phyloP scores from a whole-genome alignment of 768 basidiomycete genomes.

The Thelephora ganbajun region DNA sequence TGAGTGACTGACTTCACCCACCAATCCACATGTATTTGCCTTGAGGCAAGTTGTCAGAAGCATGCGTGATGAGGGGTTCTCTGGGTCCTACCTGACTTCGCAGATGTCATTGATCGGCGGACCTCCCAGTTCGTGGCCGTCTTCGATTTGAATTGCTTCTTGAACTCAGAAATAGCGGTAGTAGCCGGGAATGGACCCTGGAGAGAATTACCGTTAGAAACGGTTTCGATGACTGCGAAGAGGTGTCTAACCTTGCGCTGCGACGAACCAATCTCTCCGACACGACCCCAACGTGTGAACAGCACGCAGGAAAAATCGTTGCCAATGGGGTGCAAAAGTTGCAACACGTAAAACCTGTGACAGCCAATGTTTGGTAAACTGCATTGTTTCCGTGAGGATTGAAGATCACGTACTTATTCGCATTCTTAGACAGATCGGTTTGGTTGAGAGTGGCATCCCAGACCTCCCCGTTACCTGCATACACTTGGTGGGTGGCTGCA shows the following conservation, averaged over 20 bases:
- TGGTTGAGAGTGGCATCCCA: constrained; percentile 57
- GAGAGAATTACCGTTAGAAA: neutral
- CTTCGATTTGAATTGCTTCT: constrained; percentile 47
- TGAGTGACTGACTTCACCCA: constrained; percentile 11
- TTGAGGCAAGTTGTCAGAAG: constrained; percentile 7
- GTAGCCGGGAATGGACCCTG: constrained; percentile 33
- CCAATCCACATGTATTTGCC: constrained; percentile 54
- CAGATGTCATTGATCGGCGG: constrained; percentile 30
- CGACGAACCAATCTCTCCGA: constrained; percentile 38
- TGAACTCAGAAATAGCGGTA: constrained; percentile 35
- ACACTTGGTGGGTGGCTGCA: constrained; percentile 39
- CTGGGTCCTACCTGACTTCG: constrained; percentile 17
- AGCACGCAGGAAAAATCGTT: constrained; percentile 22
- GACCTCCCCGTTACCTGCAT: constrained; percentile 22
- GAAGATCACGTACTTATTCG: constrained; percentile 26
- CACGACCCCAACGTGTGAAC: constrained; percentile 48
- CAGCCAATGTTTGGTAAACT: neutral
- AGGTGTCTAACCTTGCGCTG: constrained; percentile 29
- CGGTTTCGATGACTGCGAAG: neutral
- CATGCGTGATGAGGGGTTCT: too few relatives aligned
- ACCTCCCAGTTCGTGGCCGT: constrained; percentile 35
- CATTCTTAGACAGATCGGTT: constrained; percentile 37
- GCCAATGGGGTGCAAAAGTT: constrained; percentile 36
- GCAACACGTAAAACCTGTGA: constrained; percentile 42
- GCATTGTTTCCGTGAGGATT: neutral